A percentile compares a stretch with the other conserved stretches of the same genome.
Conservation (phyloP, 257 asterid species). For the Jasminum sambac region DNA sequence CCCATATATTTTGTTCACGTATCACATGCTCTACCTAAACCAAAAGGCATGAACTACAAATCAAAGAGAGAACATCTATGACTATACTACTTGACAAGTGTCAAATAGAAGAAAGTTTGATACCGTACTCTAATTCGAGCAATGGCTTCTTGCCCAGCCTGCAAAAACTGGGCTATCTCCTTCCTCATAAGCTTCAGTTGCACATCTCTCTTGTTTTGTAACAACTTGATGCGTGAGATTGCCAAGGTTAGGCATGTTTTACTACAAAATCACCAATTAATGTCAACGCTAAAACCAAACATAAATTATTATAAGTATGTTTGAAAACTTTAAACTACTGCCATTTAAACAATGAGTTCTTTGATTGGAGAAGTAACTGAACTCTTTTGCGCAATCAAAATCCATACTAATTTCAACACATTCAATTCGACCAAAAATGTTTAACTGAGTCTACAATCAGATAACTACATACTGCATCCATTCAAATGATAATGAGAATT, state of each 20-base stretch:
- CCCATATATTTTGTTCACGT: conserved; percentile 87
- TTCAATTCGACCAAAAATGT: conserved; percentile 9
- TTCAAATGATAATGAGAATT: not conserved
- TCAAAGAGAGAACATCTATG: not conserved
- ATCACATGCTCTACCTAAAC: conserved; percentile 90
- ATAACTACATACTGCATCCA: conserved; percentile 5
- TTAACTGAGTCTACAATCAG: not conserved
- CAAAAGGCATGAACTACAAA: conserved; percentile 17
- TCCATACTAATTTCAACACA: not conserved
- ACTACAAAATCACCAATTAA: conserved; percentile 47
- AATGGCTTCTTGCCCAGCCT: conserved; percentile 83
- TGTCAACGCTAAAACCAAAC: conserved; percentile 4
- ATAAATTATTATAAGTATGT: not conserved
- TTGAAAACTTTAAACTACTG: not conserved
- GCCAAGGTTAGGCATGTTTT: conserved; percentile 87
- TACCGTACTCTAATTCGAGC: conserved; percentile 78
- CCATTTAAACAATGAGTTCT: not conserved
- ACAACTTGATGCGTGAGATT: conserved; percentile 78
- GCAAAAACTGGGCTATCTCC: conserved; percentile 89
- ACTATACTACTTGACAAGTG: conserved; percentile 4
- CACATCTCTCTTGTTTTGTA: conserved; percentile 85
- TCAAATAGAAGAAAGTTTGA: conserved; percentile 10
- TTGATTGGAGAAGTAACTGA: not conserved
- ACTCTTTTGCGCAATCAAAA: not conserved
- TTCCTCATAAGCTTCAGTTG: conserved; percentile 81